A percentile compares a stretch with the other conserved stretches of the same genome.
Evolutionary conservation across 2,329 filamentous ascomycete species (phyloP).

Genomic region (Salinomyces thailandicus): DNA sequence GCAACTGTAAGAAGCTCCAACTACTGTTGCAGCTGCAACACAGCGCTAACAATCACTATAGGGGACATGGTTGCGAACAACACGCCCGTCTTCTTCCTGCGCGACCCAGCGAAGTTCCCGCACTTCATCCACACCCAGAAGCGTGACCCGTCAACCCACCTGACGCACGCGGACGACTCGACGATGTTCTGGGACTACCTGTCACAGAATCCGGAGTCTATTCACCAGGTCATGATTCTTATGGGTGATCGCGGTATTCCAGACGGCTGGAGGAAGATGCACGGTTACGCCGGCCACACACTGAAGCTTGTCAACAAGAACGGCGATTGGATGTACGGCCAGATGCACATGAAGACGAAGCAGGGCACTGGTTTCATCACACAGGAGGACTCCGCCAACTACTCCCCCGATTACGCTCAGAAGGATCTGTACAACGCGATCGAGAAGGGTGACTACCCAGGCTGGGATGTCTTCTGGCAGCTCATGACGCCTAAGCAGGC

Average conservation of each 20-base stretch:
- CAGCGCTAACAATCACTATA: no score
- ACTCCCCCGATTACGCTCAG: constrained; percentile 43
- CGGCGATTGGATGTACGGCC: constrained; percentile 43
- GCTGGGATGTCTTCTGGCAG: constrained; percentile 42
- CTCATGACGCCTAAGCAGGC: constrained; percentile 44
- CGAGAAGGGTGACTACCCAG: constrained; percentile 42
- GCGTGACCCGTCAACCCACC: constrained; percentile 58
- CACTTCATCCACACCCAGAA: constrained; percentile 67
- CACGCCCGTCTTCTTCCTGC: constrained; percentile 65
- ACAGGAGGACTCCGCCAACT: constrained; percentile 40
- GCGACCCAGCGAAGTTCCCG: constrained; percentile 63
- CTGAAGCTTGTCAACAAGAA: constrained; percentile 45
- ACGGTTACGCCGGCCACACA: constrained; percentile 44
- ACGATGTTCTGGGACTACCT: constrained; percentile 59
- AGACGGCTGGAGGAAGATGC: constrained; percentile 46
- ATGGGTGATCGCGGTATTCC: constrained; percentile 47
- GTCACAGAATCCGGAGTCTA: constrained; percentile 43
- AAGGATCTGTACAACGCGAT: constrained; percentile 45
- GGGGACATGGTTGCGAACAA: constrained; percentile 55
- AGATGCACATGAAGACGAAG: constrained; percentile 45
- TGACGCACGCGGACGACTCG: constrained; percentile 53
- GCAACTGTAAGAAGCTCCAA: no score
- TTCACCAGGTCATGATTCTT: constrained; percentile 45
- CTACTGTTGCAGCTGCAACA: neutral
- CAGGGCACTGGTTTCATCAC: constrained; percentile 44